Percentiles rank a stretch among this genome's conserved stretches.
phyloP scores from a whole-genome alignment of 2,329 filamentous ascomycete species.

The Xylariaceae sp. region DNA sequence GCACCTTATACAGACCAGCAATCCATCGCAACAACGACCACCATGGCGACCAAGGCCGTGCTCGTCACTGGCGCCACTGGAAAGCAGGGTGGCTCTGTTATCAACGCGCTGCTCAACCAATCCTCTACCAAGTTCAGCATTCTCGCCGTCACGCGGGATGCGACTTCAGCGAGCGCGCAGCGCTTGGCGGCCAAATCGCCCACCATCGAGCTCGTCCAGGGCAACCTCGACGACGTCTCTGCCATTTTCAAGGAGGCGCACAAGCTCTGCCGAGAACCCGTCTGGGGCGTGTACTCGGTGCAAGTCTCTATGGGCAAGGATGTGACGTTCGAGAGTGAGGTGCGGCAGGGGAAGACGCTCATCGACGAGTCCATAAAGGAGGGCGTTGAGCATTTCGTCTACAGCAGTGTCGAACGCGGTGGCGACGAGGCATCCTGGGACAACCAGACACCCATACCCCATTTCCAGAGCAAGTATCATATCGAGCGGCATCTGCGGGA shows the following conservation, averaged over 20 bases:
- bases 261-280: conserved; percentile 22
- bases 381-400: conserved; percentile 58
- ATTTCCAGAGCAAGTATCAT: conserved; percentile 58
- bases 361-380: conserved; percentile 53
- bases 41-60: conserved; percentile 29
- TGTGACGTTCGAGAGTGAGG: conserved; percentile 32
- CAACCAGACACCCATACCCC: conserved; percentile 51
- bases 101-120: conserved; percentile 35
- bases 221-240: conserved; percentile 48
- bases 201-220: conserved; percentile 38
- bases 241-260: conserved; percentile 39
- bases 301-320: conserved; percentile 31
- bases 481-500: conserved; percentile 60
- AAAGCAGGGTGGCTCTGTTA: conserved; percentile 41
- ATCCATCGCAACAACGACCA: no score
- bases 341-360: conserved; percentile 51
- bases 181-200: conserved; percentile 40
- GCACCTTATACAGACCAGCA: no score
- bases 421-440: conserved; percentile 45
- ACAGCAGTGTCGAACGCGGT: conserved; percentile 60
- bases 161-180: conserved; percentile 41
- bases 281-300: conserved; percentile 61
- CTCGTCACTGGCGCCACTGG: conserved; percentile 45
- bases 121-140: conserved; percentile 31
- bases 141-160: conserved; percentile 56